Conservation (phyloP, 805 yeast species). For the Kuraishia borneana region DNA sequence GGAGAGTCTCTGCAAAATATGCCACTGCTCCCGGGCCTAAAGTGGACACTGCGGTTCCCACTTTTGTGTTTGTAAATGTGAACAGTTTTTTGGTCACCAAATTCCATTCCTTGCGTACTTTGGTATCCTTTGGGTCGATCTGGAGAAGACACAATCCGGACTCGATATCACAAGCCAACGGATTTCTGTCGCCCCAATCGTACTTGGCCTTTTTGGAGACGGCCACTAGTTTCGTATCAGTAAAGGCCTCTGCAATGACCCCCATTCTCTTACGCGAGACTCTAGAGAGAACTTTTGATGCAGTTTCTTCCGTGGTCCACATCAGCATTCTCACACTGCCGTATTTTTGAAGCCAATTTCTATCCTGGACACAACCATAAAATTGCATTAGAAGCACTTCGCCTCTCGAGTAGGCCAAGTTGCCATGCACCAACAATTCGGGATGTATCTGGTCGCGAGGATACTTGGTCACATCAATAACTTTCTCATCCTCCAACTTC, state of each 20-base stretch:
- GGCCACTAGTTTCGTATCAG: slow-evolving; percentile 50
- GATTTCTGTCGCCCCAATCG: not conserved
- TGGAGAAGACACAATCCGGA: slow-evolving; percentile 18
- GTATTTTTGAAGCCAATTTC: slow-evolving; percentile 65
- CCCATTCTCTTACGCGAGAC: slow-evolving; percentile 44
- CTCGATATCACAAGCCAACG: not conserved
- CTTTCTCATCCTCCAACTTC: slow-evolving; percentile 27
- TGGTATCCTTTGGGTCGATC: slow-evolving; percentile 13
- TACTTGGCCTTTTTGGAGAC: slow-evolving; percentile 10
- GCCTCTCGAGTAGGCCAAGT: slow-evolving; percentile 27
- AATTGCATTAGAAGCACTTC: slow-evolving; percentile 70
- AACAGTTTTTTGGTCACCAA: slow-evolving; percentile 53
- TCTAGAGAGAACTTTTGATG: slow-evolving; percentile 49
- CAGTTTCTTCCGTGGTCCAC: slow-evolving; percentile 52
- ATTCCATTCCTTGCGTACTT: slow-evolving; percentile 48
- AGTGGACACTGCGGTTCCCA: slow-evolving; percentile 33
- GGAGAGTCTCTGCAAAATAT: slow-evolving; percentile 25
- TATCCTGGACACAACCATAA: slow-evolving; percentile 53
- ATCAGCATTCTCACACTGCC: slow-evolving; percentile 63
- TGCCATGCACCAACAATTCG: slow-evolving; percentile 17
- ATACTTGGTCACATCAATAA: slow-evolving; percentile 25
- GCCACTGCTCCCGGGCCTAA: slow-evolving; percentile 79
- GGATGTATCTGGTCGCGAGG: slow-evolving; percentile 22
- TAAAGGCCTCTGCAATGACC: slow-evolving; percentile 57
- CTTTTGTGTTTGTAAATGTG: slow-evolving; percentile 26